These are phyloP conservation scores for Alloascoidea hylecoeti DNA, from an alignment of 805 yeast species.

Conservation along the genomic window DNA sequence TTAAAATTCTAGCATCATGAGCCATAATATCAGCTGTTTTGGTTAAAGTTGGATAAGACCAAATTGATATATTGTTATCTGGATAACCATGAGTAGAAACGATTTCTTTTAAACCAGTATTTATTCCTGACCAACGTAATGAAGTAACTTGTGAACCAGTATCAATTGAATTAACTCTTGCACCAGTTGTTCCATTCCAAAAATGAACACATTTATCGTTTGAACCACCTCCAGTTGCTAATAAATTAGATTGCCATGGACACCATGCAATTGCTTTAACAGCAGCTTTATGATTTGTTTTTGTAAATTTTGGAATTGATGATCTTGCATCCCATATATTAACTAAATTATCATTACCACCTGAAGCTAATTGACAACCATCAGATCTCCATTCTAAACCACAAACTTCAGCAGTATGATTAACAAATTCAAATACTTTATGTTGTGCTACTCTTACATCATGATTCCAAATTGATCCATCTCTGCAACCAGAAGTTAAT, in stretches of 20 bases:
- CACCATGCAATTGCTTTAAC: slow-evolving; percentile 94
- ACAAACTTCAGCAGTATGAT: slow-evolving; percentile 84
- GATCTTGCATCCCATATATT: slow-evolving; percentile 86
- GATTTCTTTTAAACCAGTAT: slow-evolving; percentile 36
- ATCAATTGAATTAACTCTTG: slow-evolving; percentile 72
- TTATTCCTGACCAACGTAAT: slow-evolving; percentile 61
- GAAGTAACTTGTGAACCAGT: slow-evolving; percentile 94
- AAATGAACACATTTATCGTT: slow-evolving; percentile 80
- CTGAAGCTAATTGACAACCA: slow-evolving; percentile 77
- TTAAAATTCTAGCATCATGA: slow-evolving; percentile 79
- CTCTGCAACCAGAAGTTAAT: slow-evolving; percentile 75
- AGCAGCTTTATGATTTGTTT: slow-evolving; percentile 81
- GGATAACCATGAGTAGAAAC: slow-evolving; percentile 95
- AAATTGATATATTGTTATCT: slow-evolving; percentile 65
- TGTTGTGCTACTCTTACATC: slow-evolving; percentile 84
- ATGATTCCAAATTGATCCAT: slow-evolving; percentile 74
- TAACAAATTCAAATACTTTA: slow-evolving; percentile 39
- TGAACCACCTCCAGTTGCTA: slow-evolving; percentile 98
- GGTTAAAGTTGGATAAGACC: slow-evolving; percentile 74
- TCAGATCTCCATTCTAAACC: slow-evolving; percentile 79
- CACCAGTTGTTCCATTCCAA: slow-evolving; percentile 91
- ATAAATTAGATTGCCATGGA: slow-evolving; percentile 65
- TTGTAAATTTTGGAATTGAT: slow-evolving; percentile 52
- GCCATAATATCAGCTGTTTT: slow-evolving; percentile 87
- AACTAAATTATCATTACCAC: slow-evolving; percentile 90